These are phyloP conservation scores for Emiliania huxleyi DNA, from an alignment of 78 protist species.

Conservation along the genomic window DNA sequence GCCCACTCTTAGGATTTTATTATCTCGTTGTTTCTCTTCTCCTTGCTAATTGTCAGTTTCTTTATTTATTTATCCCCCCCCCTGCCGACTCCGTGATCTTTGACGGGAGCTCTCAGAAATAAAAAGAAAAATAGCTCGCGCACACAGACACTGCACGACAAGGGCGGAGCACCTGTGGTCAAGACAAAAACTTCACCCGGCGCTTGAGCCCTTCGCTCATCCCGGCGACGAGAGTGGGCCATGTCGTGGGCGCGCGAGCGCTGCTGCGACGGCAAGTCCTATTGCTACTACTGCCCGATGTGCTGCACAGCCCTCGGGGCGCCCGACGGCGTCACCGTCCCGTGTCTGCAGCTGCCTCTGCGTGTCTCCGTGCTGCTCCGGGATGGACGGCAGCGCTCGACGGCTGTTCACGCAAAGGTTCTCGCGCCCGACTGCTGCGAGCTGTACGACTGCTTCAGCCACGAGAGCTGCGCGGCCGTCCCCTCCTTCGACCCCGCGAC, in stretches of 20 bases:
- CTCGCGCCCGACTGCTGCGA: not conserved
- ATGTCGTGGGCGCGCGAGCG: not conserved
- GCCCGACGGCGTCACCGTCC: not conserved
- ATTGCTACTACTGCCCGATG: not conserved
- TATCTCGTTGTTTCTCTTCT: no score
- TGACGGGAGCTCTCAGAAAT: no score
- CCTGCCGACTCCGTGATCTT: no score
- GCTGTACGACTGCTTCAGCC: not conserved
- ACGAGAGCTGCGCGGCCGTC: not conserved
- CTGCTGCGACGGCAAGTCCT: not conserved
- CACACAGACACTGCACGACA: no score
- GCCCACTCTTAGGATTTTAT: no score
- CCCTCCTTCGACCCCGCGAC: not conserved
- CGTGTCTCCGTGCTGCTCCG: not conserved
- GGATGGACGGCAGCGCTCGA: not conserved
- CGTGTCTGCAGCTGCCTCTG: not conserved
- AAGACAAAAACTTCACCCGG: no score
- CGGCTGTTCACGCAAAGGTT: not conserved
- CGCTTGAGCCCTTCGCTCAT: no score
- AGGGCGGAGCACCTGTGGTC: no score
- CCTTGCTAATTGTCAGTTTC: no score
- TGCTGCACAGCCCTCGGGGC: not conserved
- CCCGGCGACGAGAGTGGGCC: no score
- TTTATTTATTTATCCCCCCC: no score
- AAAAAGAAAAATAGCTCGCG: no score